phyloP scores from a whole-genome alignment of 129 eudicot genomes.

The Sambucus nigra region DNA sequence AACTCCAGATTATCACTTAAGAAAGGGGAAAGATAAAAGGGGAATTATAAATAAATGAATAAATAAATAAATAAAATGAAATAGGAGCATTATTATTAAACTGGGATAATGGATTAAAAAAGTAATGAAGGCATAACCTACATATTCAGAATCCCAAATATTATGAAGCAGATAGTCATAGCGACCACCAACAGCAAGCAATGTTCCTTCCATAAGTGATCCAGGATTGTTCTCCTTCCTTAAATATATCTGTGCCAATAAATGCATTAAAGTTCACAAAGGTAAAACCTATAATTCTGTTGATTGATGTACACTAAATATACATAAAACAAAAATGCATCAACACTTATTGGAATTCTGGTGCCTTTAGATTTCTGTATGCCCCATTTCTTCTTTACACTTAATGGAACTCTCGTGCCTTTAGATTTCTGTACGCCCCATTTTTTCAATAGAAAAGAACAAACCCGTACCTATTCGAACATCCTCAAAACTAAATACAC shows the following conservation, averaged over 20 bases:
- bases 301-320: no score
- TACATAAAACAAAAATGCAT: no score
- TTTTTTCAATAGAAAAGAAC: no score
- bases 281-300: not conserved
- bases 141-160: slow-evolving; percentile 46
- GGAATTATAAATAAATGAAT: not conserved
- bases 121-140: slow-evolving; percentile 21
- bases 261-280: not conserved
- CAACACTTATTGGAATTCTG: no score
- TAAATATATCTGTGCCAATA: slow-evolving; percentile 42
- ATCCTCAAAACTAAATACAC: no score
- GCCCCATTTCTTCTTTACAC: no score
- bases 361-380: no score
- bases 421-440: no score
- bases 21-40: not conserved
- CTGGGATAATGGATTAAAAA: no score
- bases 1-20: not conserved
- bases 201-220: slow-evolving; percentile 56
- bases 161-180: slow-evolving; percentile 72
- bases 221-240: slow-evolving; percentile 61
- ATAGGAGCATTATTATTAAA: no score
- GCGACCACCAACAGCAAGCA: slow-evolving; percentile 97
- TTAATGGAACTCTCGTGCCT: no score
- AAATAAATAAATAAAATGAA: not conserved
- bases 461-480: no score